Evolutionary conservation across 305 asterid genomes (phyloP).

Genomic region (Petunia hybrid): DNA sequence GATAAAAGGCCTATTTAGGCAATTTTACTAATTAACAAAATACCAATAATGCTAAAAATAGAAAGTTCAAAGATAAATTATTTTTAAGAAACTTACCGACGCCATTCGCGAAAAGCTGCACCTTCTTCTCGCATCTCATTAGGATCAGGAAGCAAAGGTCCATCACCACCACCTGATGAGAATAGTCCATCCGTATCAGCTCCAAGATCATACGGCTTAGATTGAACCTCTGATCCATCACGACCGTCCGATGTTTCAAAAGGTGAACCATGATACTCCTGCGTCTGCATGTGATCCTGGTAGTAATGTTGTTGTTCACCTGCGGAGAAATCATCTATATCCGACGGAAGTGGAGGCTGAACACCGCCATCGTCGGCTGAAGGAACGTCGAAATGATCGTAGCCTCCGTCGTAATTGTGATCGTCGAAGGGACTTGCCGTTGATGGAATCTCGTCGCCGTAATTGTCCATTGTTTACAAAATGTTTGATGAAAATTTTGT

Average conservation of each 20-base stretch:
- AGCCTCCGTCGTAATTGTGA: slow-evolving; percentile 33
- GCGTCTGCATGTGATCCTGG: slow-evolving; percentile 42
- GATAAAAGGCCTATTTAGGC: not conserved
- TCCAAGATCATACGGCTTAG: slow-evolving; percentile 52
- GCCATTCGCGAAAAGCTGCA: slow-evolving; percentile 92
- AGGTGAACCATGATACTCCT: slow-evolving; percentile 38
- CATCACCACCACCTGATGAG: slow-evolving; percentile 51
- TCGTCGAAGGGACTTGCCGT: slow-evolving; percentile 40
- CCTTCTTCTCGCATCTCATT: slow-evolving; percentile 87
- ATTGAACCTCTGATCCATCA: slow-evolving; percentile 38
- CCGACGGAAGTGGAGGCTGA: slow-evolving; percentile 38
- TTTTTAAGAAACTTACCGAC: slow-evolving; percentile 60
- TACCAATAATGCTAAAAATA: not conserved
- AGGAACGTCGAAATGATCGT: slow-evolving; percentile 35
- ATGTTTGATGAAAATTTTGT: slow-evolving; percentile 41
- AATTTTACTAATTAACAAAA: not conserved
- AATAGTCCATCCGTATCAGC: slow-evolving; percentile 66
- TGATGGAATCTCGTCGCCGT: slow-evolving; percentile 48
- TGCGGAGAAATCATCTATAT: slow-evolving; percentile 43
- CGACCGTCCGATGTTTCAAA: slow-evolving; percentile 40
- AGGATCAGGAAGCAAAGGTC: slow-evolving; percentile 88
- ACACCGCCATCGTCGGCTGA: slow-evolving; percentile 47
- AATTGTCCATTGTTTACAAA: slow-evolving; percentile 51
- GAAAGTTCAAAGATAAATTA: not conserved
- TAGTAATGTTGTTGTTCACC: slow-evolving; percentile 28